Evolutionary conservation across 176 grass and related monocot genomes (phyloP), one percentile per base, ranked within the genome.

Genomic region (Oryza officinalis): DNA sequence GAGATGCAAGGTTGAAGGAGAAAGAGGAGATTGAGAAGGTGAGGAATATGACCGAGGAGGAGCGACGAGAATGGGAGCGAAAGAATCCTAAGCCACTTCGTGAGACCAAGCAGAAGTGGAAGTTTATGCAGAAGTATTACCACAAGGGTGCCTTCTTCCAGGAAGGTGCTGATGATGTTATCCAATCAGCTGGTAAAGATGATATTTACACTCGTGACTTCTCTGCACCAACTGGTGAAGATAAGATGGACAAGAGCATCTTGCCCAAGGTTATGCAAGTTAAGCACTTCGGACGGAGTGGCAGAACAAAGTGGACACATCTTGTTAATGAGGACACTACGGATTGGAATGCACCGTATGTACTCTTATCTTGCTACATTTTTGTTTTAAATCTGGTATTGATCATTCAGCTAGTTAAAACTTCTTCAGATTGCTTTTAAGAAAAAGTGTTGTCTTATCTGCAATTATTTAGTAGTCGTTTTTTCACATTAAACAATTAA

Each of bases 231-330:
- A 98, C 92, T 33, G 95, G 92, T 35, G 95, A 95, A 86, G 95
- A 98, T 91, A 98, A 88, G 33, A 94, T 98, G 95, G 95, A 95
- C 69, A 98, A 94, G 82, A 94, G 90, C 72, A 98, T 98, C 67
- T 83, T 98, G 76, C 95, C 95, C 38, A 98, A 98, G 90, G 92
- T 98, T 76, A 98, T 98, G 95, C 95, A 98, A 87, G 95, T 98
- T 74, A 98, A 98, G 80, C 92, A 98, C 65, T 98, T 98, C 37
- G 95, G 95, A 47, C 87, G 95, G 47, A 98, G 95, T 73, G 95
- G 95, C 38, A 98, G 95, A 64, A 98, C 95, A 0, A 98, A 98
- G 61, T 98, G 95, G 95, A 98, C 95, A 43, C 95, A 98, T 93
- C 92, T 98, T 82, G 86, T 98, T 82, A 98, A 93, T 18, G 95